A percentile compares a stretch with the other conserved stretches of the same genome.
Conservation (phyloP, 2,329 filamentous ascomycete species). For the Sclerotinia minor region DNA sequence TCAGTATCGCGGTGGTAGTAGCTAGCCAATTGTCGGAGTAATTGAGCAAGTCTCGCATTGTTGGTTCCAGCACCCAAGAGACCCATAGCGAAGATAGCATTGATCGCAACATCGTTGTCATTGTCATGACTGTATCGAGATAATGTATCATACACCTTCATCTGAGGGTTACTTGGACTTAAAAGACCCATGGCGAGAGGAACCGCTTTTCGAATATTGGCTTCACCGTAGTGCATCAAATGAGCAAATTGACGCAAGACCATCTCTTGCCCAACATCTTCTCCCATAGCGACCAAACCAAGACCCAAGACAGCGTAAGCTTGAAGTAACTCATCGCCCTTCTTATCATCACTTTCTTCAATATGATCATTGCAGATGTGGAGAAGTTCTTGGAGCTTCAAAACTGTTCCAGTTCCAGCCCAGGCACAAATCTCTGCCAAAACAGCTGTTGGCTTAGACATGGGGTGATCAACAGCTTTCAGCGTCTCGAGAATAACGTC, state of each 20-base stretch:
- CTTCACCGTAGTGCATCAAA: slow-evolving; percentile 97
- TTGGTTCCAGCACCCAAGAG: slow-evolving; percentile 95
- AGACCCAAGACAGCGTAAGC: slow-evolving; percentile 94
- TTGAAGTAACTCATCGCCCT: slow-evolving; percentile 91
- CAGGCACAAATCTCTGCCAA: slow-evolving; percentile 96
- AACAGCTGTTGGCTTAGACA: slow-evolving; percentile 93
- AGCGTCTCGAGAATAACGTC: slow-evolving; percentile 95
- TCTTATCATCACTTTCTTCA: slow-evolving; percentile 91
- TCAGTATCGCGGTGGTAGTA: slow-evolving; percentile 98
- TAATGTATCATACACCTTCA: slow-evolving; percentile 99
- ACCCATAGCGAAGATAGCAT: slow-evolving; percentile 99
- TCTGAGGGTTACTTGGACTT: slow-evolving; percentile 96
- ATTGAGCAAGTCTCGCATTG: slow-evolving; percentile 92
- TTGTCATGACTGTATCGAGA: slow-evolving; percentile 98
- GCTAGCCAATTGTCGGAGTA: slow-evolving; percentile 90
- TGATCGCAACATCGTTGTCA: slow-evolving; percentile 96
- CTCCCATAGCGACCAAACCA: slow-evolving; percentile 93
- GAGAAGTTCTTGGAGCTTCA: slow-evolving; percentile 95
- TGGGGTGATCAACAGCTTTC: slow-evolving; percentile 94
- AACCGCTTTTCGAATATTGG: slow-evolving; percentile 95
- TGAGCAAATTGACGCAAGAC: slow-evolving; percentile 96
- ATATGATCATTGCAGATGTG: slow-evolving; percentile 98
- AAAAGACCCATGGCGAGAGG: slow-evolving; percentile 95
- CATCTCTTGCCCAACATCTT: slow-evolving; percentile 98
- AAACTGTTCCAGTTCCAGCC: slow-evolving; percentile 93